Conservation (phyloP, 805 yeast species). For the Komagataella pastoris region DNA sequence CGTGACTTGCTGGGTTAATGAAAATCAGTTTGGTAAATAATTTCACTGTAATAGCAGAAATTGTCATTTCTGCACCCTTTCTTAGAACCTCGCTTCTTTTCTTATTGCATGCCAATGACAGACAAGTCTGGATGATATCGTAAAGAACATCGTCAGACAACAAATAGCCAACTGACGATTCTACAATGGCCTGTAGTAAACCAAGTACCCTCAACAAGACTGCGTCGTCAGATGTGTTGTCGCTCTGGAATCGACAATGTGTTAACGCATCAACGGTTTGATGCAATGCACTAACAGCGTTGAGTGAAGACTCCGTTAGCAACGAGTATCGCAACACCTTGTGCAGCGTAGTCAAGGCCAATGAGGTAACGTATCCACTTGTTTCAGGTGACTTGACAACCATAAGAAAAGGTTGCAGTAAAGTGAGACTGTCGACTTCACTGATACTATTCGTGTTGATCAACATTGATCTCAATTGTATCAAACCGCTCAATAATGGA, state of each 20-base stretch:
- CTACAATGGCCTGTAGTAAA: conserved; percentile 53
- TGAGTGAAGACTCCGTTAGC: conserved; percentile 38
- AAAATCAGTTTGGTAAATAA: conserved; percentile 48
- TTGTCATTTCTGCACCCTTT: conserved; percentile 76
- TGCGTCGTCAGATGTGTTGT: conserved; percentile 84
- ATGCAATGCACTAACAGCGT: conserved; percentile 42
- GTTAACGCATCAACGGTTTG: conserved; percentile 69
- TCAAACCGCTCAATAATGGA: conserved; percentile 66
- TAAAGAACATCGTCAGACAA: conserved; percentile 73
- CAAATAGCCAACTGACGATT: conserved; percentile 49
- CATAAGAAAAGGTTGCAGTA: conserved; percentile 77
- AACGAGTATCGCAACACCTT: conserved; percentile 64
- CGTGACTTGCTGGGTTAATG: conserved; percentile 24
- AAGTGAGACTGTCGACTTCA: conserved; percentile 54
- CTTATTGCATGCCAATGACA: conserved; percentile 85
- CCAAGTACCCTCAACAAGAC: conserved; percentile 74
- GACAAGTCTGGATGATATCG: conserved; percentile 83
- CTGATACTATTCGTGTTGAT: conserved; percentile 37
- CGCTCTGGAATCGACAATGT: conserved; percentile 93
- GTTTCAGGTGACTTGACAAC: conserved; percentile 76
- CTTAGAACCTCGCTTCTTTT: conserved; percentile 82
- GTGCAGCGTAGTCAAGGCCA: conserved; percentile 64
- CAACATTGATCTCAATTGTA: conserved; percentile 64
- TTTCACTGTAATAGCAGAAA: conserved; percentile 53
- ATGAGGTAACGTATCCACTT: conserved; percentile 72